Conservation (phyloP, 2,329 filamentous ascomycete species). For the Curvularia verruculosa region DNA sequence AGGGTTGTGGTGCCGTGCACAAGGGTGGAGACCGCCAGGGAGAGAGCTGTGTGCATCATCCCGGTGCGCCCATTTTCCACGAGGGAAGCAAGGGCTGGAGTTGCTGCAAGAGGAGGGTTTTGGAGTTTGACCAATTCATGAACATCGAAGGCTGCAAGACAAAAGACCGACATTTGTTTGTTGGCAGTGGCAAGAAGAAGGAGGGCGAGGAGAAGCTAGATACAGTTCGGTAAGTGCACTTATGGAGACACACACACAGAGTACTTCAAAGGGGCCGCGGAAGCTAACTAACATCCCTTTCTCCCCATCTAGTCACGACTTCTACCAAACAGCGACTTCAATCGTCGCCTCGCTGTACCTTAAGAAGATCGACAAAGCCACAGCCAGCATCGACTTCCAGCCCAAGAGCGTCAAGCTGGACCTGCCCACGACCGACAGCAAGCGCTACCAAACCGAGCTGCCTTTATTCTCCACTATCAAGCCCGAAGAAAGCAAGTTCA, state of each 20-base stretch:
- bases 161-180: slow-evolving; percentile 81
- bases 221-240: slow-evolving; percentile 67
- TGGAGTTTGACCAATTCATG: slow-evolving; percentile 98
- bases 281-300: too few relatives aligned
- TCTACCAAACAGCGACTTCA: slow-evolving; percentile 85
- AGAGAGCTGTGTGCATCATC: slow-evolving; percentile 87
- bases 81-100: slow-evolving; percentile 97
- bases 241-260: too few relatives aligned
- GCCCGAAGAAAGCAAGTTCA: slow-evolving; percentile 73
- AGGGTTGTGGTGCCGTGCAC: slow-evolving; percentile 73
- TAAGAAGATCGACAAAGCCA: slow-evolving; percentile 92
- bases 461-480: slow-evolving; percentile 80
- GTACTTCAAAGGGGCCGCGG: too few relatives aligned
- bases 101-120: slow-evolving; percentile 91
- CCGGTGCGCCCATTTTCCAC: slow-evolving; percentile 90
- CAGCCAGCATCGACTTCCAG: slow-evolving; percentile 73
- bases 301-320: slow-evolving; percentile 83
- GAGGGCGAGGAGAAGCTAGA: slow-evolving; percentile 79
- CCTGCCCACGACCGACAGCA: slow-evolving; percentile 83
- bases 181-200: slow-evolving; percentile 75
- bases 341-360: slow-evolving; percentile 93
- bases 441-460: slow-evolving; percentile 77
- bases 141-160: slow-evolving; percentile 90
- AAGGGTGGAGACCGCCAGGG: slow-evolving; percentile 59
- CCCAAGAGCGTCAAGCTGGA: slow-evolving; percentile 72